Conservation (phyloP, 371 early-diverging fungal genomes). For the Apophysomyces variabilis region DNA sequence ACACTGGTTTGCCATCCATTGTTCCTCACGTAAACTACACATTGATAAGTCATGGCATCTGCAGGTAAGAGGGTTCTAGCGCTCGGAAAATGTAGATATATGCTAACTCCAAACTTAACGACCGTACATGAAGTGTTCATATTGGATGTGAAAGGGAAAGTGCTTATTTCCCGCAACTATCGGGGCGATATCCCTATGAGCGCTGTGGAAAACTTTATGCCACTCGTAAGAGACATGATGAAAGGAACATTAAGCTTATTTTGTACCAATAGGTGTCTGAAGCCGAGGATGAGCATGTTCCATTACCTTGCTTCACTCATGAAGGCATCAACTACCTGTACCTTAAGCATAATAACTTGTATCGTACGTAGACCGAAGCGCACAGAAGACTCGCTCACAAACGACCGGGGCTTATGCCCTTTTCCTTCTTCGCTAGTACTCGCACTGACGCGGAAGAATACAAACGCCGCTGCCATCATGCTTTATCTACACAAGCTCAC, state of each 20-base stretch:
- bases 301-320: constrained; percentile 89
- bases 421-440: constrained; percentile 64
- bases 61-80: constrained; percentile 20
- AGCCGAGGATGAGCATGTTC: constrained; percentile 92
- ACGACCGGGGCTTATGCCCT: not conserved
- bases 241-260: not conserved
- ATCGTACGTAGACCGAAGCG: constrained; percentile 67
- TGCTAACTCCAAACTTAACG: not conserved
- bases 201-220: constrained; percentile 97
- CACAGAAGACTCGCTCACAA: not conserved
- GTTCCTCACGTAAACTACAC: not conserved
- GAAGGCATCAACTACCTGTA: constrained; percentile 95
- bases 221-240: constrained; percentile 61
- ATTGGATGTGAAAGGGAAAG: constrained; percentile 95
- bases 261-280: constrained; percentile 58
- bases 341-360: constrained; percentile 93
- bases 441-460: constrained; percentile 95
- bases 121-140: constrained; percentile 67
- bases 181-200: constrained; percentile 92
- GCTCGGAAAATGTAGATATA: not conserved
- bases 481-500: constrained; percentile 93
- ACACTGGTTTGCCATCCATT: not conserved
- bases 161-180: constrained; percentile 87
- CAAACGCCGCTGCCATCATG: constrained; percentile 94
- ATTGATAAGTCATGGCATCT: constrained; percentile 25